Conservation (phyloP, 2,329 filamentous ascomycete species). For the Dryadomyces sulphureus region DNA sequence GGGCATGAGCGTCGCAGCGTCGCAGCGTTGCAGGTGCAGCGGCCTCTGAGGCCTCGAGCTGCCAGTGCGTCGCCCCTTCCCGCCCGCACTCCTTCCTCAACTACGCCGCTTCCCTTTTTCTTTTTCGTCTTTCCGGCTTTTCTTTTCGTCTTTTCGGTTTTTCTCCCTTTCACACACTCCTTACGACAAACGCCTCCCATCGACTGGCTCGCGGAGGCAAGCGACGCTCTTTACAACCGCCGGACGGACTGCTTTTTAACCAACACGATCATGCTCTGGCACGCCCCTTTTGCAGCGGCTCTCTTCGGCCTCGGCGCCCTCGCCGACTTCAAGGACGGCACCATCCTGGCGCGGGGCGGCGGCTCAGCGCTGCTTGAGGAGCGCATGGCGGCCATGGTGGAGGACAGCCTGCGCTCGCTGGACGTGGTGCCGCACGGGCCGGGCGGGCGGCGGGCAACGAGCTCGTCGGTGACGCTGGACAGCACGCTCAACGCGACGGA, state of each 20-base stretch:
- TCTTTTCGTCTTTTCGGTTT: neutral
- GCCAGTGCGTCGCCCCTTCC: neutral
- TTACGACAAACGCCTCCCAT: neutral
- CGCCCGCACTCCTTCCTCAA: neutral
- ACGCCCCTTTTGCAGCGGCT: conserved; percentile 18
- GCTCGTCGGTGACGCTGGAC: conserved; percentile 18
- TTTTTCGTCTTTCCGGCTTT: neutral
- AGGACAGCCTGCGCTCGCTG: conserved; percentile 2
- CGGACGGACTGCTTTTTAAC: conserved; percentile 7
- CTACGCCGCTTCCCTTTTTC: neutral
- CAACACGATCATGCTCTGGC: conserved; percentile 21
- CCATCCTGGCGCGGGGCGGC: conserved; percentile 8
- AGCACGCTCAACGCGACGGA: conserved; percentile 33
- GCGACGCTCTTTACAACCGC: conserved; percentile 1
- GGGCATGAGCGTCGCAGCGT: no score
- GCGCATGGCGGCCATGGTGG: conserved; percentile 16
- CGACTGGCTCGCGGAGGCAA: neutral
- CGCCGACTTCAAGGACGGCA: conserved; percentile 18
- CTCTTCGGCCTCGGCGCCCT: conserved; percentile 21
- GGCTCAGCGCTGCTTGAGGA: conserved; percentile 13
- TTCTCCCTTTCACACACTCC: neutral
- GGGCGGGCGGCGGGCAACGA: conserved; percentile 5
- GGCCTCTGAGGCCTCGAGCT: neutral
- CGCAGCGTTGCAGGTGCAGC: no score
- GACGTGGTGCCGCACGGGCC: no score